Conservation (phyloP, 2,329 filamentous ascomycete genomes). For the Colletotrichum noveboracense region DNA sequence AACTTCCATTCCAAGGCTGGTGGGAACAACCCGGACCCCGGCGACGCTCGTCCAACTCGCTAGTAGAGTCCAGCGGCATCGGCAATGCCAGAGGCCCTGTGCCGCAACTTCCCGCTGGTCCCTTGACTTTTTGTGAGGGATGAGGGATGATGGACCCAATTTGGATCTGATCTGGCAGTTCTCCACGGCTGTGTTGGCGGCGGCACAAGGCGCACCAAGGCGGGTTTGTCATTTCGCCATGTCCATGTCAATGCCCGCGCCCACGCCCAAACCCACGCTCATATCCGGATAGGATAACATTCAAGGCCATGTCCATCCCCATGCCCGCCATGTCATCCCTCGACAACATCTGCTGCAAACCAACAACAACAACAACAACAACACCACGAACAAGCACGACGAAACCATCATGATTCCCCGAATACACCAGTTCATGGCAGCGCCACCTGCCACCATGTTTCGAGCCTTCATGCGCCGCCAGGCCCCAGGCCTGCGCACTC, state of each 20-base stretch:
- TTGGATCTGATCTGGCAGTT: neutral
- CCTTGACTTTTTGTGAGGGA: neutral
- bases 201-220: neutral
- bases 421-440: slow-evolving; percentile 24
- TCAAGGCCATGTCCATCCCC: neutral
- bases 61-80: neutral
- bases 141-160: neutral
- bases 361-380: neutral
- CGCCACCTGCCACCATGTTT: slow-evolving; percentile 21
- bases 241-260: neutral
- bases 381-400: neutral
- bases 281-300: neutral
- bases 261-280: neutral
- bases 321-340: neutral
- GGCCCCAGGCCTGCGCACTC: slow-evolving; percentile 25
- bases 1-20: neutral
- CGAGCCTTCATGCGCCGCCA: slow-evolving; percentile 32
- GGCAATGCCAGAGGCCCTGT: neutral
- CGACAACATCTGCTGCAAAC: neutral
- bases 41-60: neutral
- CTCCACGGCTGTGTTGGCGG: neutral
- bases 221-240: neutral
- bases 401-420: neutral
- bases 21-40: neutral
- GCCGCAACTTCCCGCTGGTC: slow-evolving; percentile 5